Evolutionary conservation across 306 rosid genomes (phyloP).

Genomic region (Quercus parvula): DNA sequence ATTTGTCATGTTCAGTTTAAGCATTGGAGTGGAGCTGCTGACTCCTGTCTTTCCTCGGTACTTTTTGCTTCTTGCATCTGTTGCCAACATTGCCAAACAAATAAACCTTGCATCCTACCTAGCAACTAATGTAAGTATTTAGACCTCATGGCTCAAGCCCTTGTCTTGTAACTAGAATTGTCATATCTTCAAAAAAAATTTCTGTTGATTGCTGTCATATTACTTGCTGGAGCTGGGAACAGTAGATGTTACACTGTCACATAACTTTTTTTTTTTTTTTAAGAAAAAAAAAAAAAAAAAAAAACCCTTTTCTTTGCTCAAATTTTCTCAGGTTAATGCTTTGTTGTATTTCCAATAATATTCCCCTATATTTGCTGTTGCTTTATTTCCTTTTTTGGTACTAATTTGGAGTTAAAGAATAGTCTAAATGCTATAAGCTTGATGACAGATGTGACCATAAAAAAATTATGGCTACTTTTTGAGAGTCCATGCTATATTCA

Average conservation of each 20-base stretch:
- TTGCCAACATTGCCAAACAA: conserved; percentile 89
- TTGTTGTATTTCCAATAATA: neutral
- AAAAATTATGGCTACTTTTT: too few species aligned
- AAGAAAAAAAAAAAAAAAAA: too few species aligned
- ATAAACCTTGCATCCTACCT: conserved; percentile 84
- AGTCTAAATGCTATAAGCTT: too few species aligned
- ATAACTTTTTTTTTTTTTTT: neutral
- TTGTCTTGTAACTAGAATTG: neutral
- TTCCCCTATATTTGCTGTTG: too few species aligned
- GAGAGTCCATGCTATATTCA: too few species aligned
- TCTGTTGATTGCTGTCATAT: neutral
- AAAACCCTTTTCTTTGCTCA: neutral
- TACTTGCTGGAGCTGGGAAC: neutral
- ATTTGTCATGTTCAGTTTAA: conserved; percentile 62
- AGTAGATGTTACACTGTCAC: neutral
- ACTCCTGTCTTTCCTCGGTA: conserved; percentile 70
- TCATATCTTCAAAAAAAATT: neutral
- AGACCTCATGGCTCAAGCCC: neutral
- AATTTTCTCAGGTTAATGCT: neutral
- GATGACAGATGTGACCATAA: neutral
- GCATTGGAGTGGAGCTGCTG: conserved; percentile 86
- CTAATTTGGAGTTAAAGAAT: too few species aligned
- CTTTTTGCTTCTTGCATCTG: conserved; percentile 82
- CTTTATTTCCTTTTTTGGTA: too few species aligned
- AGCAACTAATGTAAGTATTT: conserved; percentile 71